Percentiles rank a stretch among this genome's conserved stretches.
phyloP scores from a whole-genome alignment of 2,329 filamentous ascomycete species.

The Coniella vitis region DNA sequence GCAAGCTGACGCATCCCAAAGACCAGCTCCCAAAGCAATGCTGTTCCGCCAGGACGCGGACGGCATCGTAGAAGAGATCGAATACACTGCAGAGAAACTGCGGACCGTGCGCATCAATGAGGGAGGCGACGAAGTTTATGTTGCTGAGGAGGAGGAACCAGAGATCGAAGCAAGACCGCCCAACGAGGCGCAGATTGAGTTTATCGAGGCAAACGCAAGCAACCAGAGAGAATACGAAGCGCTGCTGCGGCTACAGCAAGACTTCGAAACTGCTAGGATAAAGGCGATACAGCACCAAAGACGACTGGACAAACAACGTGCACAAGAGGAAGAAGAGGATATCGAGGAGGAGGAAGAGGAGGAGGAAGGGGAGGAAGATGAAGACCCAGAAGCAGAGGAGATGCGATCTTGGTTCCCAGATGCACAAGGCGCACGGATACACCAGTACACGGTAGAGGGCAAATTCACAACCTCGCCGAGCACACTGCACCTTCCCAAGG shows the following conservation, averaged over 20 bases:
- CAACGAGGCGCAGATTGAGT: slow-evolving; percentile 32
- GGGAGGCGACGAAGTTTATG: slow-evolving; percentile 25
- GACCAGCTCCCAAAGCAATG: slow-evolving; percentile 31
- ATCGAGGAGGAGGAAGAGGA: slow-evolving; percentile 21
- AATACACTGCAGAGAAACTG: slow-evolving; percentile 31
- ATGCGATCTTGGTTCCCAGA: slow-evolving; percentile 21
- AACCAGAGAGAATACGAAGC: slow-evolving; percentile 49
- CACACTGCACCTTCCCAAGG: slow-evolving; percentile 68
- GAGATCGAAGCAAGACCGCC: slow-evolving; percentile 18
- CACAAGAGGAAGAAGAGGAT: slow-evolving; percentile 24
- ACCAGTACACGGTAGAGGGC: slow-evolving; percentile 68
- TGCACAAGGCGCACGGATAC: slow-evolving; percentile 46
- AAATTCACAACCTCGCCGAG: slow-evolving; percentile 66
- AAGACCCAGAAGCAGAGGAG: slow-evolving; percentile 26
- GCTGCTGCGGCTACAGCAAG: slow-evolving; percentile 49
- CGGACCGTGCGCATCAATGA: slow-evolving; percentile 39
- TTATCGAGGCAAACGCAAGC: slow-evolving; percentile 42
- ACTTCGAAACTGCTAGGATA: slow-evolving; percentile 42
- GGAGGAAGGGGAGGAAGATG: slow-evolving; percentile 29
- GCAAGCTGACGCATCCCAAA: slow-evolving; percentile 16
- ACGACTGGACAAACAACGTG: not conserved
- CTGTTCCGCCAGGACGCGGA: slow-evolving; percentile 49
- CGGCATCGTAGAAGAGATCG: slow-evolving; percentile 57
- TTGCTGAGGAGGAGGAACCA: slow-evolving; percentile 31
- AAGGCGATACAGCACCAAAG: slow-evolving; percentile 26